Base-by-base conservation (phyloP, 495 filamentous ascomycete species). In the Mytilinidion resinicola region DNA sequence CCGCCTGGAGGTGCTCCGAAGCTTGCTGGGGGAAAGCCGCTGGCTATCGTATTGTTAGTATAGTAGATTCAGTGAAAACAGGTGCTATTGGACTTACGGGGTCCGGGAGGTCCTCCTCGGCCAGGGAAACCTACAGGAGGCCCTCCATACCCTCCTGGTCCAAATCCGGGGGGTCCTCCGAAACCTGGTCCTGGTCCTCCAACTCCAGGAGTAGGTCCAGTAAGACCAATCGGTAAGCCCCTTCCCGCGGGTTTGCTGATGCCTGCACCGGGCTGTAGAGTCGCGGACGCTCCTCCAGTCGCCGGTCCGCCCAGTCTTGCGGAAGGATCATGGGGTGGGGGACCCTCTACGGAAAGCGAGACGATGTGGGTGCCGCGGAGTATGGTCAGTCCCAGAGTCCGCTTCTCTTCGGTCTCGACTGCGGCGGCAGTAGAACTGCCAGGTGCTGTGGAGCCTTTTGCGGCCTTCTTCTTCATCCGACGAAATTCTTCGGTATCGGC, bases 401-500 rank as follows among this genome's bases (percentile, higher is more conserved):
- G 88, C 80, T 97, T 97, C 74, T 99, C 95, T 75, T 97, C 91
- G 10, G 88, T 83, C 76, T 95, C 90, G 61, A 93, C 77, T 47
- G 86, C 79, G 49, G 85, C 79, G 49, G 76, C 70, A 50, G 80
- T 71, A 20, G 73, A 65, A 36, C 76, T 78, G 54, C 88, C 86
- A 12, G 87, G 88, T 61, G 90, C 84, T 42, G 83, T 74, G 33
- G 78, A 72, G 52, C 83, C 76, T 78, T 95, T 95, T 44, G 80
- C 75, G 58, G 86, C 82, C 79, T 91, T 96, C 69, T 89, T 84
- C 77, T 93, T 95, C 58, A 92, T 89, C 64, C 88, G 87, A 67
- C 93, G 91, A 74, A 96, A 97, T 74, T 99, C 93, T 82, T 99
- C 93, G 69, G 95, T 96, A 69, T 99, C 93, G 70, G 92, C 95